Base-by-base conservation (phyloP, 768 basidiomycete species). In the Kwoniella botswanensis region DNA sequence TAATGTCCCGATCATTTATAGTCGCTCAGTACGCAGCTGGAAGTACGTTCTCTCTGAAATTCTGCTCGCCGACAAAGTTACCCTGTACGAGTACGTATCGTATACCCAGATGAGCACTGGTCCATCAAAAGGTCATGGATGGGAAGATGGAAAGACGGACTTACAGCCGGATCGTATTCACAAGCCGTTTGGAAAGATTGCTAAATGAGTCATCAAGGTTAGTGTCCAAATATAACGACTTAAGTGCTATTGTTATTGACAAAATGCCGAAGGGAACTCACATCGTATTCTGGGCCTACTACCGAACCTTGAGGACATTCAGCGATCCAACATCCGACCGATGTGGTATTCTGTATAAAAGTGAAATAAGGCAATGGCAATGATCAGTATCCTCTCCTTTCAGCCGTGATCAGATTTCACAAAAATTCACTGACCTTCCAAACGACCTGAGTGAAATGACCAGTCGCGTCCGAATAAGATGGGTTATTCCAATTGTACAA, bases 381-480 rank as follows among this genome's bases (percentile, higher is more conserved):
- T n/a, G 24, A 44, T n/a, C 9, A 21, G 15, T 63, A 26, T 11
- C 6, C 4, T n/a, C 24, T 22, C 12, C 26, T 44, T 26, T n/a
- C 11, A 1, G 41, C 24, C 1, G 26, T 17, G n/a, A 35, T 35
- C 35, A 35, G 35, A 35, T 35, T 35, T 18, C 17, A n/a, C 43
- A 18, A 65, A 10, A 13, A 18, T 35, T 12, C 17, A 57, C 65
- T 53, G 17, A 72, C 72, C 67, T 73, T 73, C 72, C 72, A 73
- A 1, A 73, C 68, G 1, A 64, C 61, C 50, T 73, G 72, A 7
- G 72, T 67, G 62, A 73, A 70, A 57, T 73, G 72, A n/a, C 68
- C 72, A 9, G 41, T 46, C 13, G 52, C 65, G 3, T 70, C 68
- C 29, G 35, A 18, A 56, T 72, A 72, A 29, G 10, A 43, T 9